Evolutionary conservation across 2,329 filamentous ascomycete genomes (phyloP).

Genomic region (Aspergillus aculeatus): DNA sequence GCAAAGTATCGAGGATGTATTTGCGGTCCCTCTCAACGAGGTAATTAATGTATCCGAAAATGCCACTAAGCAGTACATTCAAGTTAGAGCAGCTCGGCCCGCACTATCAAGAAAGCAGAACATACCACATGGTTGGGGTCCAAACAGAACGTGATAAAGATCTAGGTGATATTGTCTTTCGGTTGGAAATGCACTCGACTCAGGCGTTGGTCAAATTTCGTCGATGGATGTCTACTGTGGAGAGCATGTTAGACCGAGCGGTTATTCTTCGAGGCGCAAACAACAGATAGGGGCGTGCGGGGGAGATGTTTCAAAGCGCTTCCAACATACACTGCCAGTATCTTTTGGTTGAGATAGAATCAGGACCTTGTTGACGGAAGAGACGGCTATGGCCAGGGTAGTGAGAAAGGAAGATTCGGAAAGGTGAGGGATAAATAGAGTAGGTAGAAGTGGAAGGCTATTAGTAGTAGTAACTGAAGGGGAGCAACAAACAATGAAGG

Average conservation of each 20-base stretch:
- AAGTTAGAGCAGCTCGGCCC: neutral
- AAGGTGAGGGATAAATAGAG: slow-evolving; percentile 7
- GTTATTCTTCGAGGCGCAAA: neutral
- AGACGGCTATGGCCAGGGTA: neutral
- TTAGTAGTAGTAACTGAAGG: slow-evolving; percentile 8
- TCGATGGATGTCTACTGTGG: neutral
- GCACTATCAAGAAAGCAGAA: neutral
- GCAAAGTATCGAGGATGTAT: slow-evolving; percentile 91
- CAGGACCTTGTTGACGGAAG: neutral
- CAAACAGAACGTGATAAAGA: neutral
- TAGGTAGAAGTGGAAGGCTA: neutral
- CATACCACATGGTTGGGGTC: slow-evolving; percentile 38
- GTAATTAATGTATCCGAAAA: slow-evolving; percentile 97
- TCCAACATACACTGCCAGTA: neutral
- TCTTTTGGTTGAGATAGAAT: neutral
- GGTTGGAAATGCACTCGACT: neutral
- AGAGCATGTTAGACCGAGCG: neutral
- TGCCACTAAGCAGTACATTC: slow-evolving; percentile 32
- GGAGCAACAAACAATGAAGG: slow-evolving; percentile 20
- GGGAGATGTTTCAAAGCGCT: neutral
- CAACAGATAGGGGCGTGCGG: neutral
- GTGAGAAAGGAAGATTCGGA: slow-evolving; percentile 5
- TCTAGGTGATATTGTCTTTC: too few species aligned
- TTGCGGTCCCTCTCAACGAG: slow-evolving; percentile 97
- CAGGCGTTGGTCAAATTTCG: neutral